A percentile compares a stretch with the other conserved stretches of the same genome.
Conservation (phyloP, 2,329 filamentous ascomycete species). For the Zasmidium citrigriseum region DNA sequence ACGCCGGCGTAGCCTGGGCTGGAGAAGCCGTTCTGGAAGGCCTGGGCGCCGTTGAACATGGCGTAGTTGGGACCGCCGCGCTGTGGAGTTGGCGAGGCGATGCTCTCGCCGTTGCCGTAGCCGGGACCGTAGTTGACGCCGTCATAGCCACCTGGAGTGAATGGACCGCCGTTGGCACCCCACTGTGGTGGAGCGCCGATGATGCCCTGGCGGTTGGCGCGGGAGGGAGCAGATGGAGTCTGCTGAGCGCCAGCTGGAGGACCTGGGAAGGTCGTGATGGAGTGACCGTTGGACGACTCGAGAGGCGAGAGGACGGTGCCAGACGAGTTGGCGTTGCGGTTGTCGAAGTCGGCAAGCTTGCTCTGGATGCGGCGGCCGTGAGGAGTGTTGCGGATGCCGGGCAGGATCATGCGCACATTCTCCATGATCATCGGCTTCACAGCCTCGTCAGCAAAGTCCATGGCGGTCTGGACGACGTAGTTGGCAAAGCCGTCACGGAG, state of each 20-base stretch:
- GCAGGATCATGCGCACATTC: conserved; percentile 79
- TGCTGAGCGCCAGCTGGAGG: conserved; percentile 8
- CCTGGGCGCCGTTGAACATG: conserved; percentile 19
- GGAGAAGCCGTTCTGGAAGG: conserved; percentile 25
- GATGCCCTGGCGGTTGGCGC: conserved; percentile 31
- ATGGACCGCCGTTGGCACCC: conserved; percentile 20
- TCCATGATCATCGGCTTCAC: conserved; percentile 79
- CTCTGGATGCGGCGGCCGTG: conserved; percentile 91
- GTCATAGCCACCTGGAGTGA: conserved; percentile 5
- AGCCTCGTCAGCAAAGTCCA: conserved; percentile 76
- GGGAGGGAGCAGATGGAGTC: conserved; percentile 18
- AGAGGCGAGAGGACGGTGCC: conserved; percentile 21
- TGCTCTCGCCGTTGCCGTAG: conserved; percentile 20
- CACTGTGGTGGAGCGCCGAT: conserved; percentile 27
- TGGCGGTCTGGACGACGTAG: conserved; percentile 95
- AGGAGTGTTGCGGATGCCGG: conserved; percentile 83
- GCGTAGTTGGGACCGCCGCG: conserved; percentile 26
- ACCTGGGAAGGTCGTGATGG: not conserved
- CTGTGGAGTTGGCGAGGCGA: conserved; percentile 33
- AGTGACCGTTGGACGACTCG: conserved; percentile 14
- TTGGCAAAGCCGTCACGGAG: conserved; percentile 93
- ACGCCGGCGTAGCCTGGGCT: conserved; percentile 7
- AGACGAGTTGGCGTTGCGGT: conserved; percentile 34
- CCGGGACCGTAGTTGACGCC: conserved; percentile 14
- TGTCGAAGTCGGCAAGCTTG: conserved; percentile 70